Evolutionary conservation across 2,329 filamentous ascomycete species (phyloP), one percentile per base, ranked within the genome.

Genomic region (Chaetomiaceae sp.): DNA sequence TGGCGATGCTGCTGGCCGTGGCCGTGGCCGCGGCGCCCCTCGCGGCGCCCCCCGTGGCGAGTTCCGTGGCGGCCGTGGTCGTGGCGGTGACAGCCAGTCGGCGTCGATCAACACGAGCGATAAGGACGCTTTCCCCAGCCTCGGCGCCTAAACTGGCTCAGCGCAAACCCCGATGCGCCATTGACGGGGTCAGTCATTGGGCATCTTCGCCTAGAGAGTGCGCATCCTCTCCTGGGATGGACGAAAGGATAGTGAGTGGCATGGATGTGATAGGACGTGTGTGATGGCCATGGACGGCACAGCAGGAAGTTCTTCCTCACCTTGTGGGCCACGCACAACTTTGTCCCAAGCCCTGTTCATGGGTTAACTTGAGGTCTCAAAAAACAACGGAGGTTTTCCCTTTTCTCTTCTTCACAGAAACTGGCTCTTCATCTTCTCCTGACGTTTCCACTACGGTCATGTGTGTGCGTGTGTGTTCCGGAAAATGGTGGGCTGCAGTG

Each of bases 51-150:
- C 65, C 53, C 65, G 71, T 47, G 69, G 69, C 52, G 67, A 69
- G 51, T 43, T 38, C 56, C 51, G 64, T 52, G 69, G 74, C 63
- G 69, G 69, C 49, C 66, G 64, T 54, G 68, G 70, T 55, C 68
- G 73, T 52, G 70, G 71, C 51, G 71, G 53, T 67, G 68, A 50
- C 65, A 69, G 55, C 68, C 66, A 32, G 32, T 34, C 22, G 22
- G n/a, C n/a, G n/a, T 9, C 57, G 55, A 67, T 80, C 68, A 79
- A 79, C 71, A 72, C 73, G 62, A 73, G 64, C 60, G 76, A 80
- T 58, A 67, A 78, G 71, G 68, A 65, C 55, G 76, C 76, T 52
- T 81, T 81, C 73, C 78, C 78, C 60, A 79, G 74, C 70, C 69
- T 81, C 57, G 76, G 76, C 60, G 39, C 42, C 32, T 39, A 24